Percentiles rank a stretch among this genome's conserved stretches.
Conservation (phyloP, 768 basidiomycete species). For the Podaxis sp. region DNA sequence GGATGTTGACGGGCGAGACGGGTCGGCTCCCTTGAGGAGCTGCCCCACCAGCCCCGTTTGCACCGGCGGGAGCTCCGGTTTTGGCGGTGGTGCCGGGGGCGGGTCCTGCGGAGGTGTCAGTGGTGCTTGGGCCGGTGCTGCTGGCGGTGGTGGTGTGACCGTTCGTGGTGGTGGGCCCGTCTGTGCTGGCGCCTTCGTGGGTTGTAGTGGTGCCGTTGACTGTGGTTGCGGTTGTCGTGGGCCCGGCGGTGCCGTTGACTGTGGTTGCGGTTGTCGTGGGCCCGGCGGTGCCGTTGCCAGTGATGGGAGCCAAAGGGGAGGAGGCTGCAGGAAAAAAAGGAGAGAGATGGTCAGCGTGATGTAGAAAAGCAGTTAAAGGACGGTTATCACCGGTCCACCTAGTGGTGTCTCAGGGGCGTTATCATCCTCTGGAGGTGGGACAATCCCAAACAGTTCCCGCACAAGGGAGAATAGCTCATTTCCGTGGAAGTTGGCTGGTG, state of each 20-base stretch:
- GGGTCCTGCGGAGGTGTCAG: slow-evolving; percentile 11
- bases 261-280: background rate
- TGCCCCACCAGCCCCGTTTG: slow-evolving; percentile 3
- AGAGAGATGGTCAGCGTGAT: slow-evolving; percentile 18
- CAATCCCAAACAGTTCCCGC: slow-evolving; percentile 31
- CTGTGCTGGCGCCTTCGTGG: slow-evolving; percentile 17
- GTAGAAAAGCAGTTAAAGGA: slow-evolving; percentile 17
- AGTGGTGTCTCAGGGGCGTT: slow-evolving; percentile 16
- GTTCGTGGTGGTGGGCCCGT: slow-evolving; percentile 12
- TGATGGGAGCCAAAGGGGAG: background rate
- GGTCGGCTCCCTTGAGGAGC: slow-evolving; percentile 2
- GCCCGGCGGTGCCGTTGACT: slow-evolving; percentile 9
- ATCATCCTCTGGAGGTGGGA: slow-evolving; percentile 19
- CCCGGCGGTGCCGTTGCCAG: slow-evolving; percentile 6
- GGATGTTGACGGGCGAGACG: slow-evolving; percentile 12
- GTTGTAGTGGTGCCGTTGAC: slow-evolving; percentile 10
- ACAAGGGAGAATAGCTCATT: slow-evolving; percentile 36
- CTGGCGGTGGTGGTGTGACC: slow-evolving; percentile 14
- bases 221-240: background rate
- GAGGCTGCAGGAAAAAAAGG: slow-evolving; percentile 15
- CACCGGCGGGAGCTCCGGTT: slow-evolving; percentile 13
- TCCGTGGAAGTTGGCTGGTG: slow-evolving; percentile 30
- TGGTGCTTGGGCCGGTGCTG: slow-evolving; percentile 9
- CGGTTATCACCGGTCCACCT: slow-evolving; percentile 36
- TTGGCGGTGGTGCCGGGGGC: slow-evolving; percentile 14